Evolutionary conservation across 306 rosid genomes (phyloP), one percentile per base, ranked within the genome.

Genomic region (Castanea crenata): DNA sequence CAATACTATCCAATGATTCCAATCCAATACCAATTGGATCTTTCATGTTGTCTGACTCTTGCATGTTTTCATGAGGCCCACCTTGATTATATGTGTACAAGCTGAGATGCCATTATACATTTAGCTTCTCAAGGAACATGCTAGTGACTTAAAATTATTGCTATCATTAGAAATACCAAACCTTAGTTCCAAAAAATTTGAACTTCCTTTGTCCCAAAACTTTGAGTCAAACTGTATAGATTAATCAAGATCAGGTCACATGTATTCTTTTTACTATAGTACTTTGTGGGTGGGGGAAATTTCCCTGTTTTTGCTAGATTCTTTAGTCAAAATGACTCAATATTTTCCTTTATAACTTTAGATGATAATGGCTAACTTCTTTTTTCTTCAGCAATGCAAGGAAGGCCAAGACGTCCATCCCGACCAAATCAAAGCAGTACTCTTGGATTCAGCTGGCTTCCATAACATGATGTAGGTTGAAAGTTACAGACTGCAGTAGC

Each of bases 361-460:
- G 72, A n/a, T 67, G 68, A 16, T 41, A 38, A 57, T 52, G 18
- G 9, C 72, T 82, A 76, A 76, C 70, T 46, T 32, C 63, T 8
- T 23, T 78, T 73, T 76, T 6, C 82, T 86, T 56, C 93, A 92
- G 99, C 99, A 95, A 90, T 90, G 96, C 86, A 82, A 78, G 80
- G 97, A 91, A 83, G 93, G 88, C 20, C 92, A 91, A 72, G 94
- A 89, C 31, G 86, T 88, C 11, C 87, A 84, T 76, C 98, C 99
- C 1, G 99, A 95, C 77, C 92, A 92, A 59, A 90, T 95, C 77
- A 95, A 93, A 78, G 96, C 94, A 25, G 90, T 85, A 55, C 98
- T 92, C 38, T 82, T 91, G 97, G 99, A 92, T 71, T 91, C 91
- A 68, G 97, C 93, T 79, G 97, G 94, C 73, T 87, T 85, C 81